These are phyloP conservation scores for Apiospora hydei DNA, from an alignment of 2,329 filamentous ascomycete genomes.

Conservation along the genomic window DNA sequence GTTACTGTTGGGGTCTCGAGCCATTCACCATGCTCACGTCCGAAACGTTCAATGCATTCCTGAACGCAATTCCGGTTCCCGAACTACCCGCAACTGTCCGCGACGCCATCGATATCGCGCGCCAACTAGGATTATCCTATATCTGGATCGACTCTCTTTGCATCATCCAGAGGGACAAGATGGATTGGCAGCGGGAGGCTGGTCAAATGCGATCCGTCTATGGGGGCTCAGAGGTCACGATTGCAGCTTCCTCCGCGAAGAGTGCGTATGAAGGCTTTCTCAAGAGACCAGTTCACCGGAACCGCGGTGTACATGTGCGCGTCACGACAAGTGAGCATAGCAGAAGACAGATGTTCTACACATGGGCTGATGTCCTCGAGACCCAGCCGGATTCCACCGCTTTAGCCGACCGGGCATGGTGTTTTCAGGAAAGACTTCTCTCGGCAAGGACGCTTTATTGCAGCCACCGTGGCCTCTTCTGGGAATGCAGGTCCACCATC, in stretches of 20 bases:
- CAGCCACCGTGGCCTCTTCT: neutral
- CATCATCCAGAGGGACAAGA: neutral
- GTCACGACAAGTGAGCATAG: neutral
- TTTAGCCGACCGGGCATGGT: constrained; percentile 1
- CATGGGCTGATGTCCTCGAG: neutral
- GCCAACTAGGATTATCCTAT: neutral
- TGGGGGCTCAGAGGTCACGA: neutral
- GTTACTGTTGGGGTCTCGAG: constrained; percentile 1
- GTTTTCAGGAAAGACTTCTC: neutral
- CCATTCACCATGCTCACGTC: neutral
- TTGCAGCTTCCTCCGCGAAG: neutral
- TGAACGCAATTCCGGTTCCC: neutral
- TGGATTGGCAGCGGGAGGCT: neutral
- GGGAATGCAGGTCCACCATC: neutral
- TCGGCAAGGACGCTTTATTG: neutral
- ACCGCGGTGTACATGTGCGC: neutral
- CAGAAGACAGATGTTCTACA: neutral
- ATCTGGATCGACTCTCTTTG: constrained; percentile 20
- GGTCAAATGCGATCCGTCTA: neutral
- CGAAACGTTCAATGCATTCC: neutral
- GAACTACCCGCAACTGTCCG: neutral
- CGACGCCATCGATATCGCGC: neutral
- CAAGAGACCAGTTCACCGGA: neutral
- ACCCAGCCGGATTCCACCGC: neutral
- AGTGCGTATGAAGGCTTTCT: neutral